Evolutionary conservation across 2,329 filamentous ascomycete genomes (phyloP).

Genomic region (Beauveria brongniartii): DNA sequence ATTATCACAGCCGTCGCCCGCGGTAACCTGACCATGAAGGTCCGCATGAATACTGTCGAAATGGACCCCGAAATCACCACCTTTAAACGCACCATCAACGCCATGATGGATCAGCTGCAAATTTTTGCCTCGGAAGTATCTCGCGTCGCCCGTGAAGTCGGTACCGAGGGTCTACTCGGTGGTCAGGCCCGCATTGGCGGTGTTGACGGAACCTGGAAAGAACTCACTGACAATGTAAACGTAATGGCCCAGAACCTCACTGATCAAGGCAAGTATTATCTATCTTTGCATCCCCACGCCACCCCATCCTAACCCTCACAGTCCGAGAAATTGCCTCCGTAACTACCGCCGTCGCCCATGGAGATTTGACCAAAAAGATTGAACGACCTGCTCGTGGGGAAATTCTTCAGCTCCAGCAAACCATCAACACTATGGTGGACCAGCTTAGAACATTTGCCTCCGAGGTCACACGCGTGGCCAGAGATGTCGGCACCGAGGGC

Average conservation of each 20-base stretch:
- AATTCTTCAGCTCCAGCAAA: constrained; percentile 75
- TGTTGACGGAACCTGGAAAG: constrained; percentile 95
- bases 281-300: background rate
- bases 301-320: constrained; percentile 18
- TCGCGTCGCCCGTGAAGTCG: constrained; percentile 87
- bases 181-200: constrained; percentile 90
- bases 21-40: constrained; percentile 93
- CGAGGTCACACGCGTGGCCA: constrained; percentile 73
- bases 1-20: constrained; percentile 95
- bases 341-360: constrained; percentile 74
- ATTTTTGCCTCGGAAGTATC: constrained; percentile 96
- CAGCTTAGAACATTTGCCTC: constrained; percentile 76
- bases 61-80: constrained; percentile 98
- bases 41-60: constrained; percentile 88
- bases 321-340: constrained; percentile 81
- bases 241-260: constrained; percentile 79
- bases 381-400: constrained; percentile 73
- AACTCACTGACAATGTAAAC: constrained; percentile 85
- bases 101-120: constrained; percentile 97
- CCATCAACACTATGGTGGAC: constrained; percentile 85
- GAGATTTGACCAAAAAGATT: constrained; percentile 78
- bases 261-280: constrained; percentile 49
- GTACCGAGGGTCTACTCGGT: constrained; percentile 87
- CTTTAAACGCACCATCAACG: constrained; percentile 97
- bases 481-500: constrained; percentile 78